Base-by-base conservation (phyloP, 371 early-diverging fungal species). In the Mortierella sp. region DNA sequence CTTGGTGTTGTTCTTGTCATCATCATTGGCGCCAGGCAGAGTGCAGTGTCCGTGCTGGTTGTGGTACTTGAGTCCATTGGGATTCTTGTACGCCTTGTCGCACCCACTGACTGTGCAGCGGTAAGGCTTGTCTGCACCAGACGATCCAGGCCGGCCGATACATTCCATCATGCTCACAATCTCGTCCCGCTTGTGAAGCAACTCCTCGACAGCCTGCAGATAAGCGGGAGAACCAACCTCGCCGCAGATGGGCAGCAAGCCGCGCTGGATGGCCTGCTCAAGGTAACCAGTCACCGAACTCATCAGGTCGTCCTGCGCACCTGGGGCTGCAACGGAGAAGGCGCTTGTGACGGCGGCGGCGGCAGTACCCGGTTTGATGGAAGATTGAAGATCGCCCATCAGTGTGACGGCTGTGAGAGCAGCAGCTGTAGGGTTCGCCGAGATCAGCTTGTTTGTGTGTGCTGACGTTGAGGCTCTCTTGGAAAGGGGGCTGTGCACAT, bases 51-150 rank as follows among this genome's bases (percentile, higher is more conserved):
- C 92, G 58, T 94, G 94, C 72, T 88, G 86, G 58, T 92, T 90
- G 81, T 97, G 97, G 81, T 97, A 96, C 80, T 96, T 96, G 54
- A 99, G 86, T 5, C 99, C 99, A 65, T 97, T 98, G 58, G 95
- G 89, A 82, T 98, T 98, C 85, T 98, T 98, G 86, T 98, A 99
- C 34, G 92, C 87, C 79, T 96, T 97, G 60, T 92, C 92, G 79
- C 98, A 98, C 22, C 91, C 93, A 29, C 67, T 65, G 4, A 96
- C 85, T 9, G 88, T 80, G 79, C 97, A 97, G 45, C 90, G 88
- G 83, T 91, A 90, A 41, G 92, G 93, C 80, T 90, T 91, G 70
- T 89, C 90, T 9, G 82, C 83, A 28, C 83, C 85, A 8, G 80
- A 53, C 3, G 65, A 43, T 6, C 65, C 65, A 12, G 76, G 50